phyloP scores from a whole-genome alignment of 441 rosid genomes.

The Viola pubescens region DNA sequence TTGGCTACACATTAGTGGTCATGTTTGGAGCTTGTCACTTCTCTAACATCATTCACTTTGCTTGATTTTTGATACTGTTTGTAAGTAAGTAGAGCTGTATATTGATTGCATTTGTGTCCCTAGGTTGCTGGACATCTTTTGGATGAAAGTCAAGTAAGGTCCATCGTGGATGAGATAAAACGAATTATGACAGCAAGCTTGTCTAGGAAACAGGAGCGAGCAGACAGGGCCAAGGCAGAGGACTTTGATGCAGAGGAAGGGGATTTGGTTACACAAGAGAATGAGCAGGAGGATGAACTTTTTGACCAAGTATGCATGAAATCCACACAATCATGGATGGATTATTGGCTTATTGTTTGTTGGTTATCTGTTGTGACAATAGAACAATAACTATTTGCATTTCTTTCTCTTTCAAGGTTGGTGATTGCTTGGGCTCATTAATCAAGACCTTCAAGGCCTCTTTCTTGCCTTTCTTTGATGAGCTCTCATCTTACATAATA shows the following conservation, averaged over 20 bases:
- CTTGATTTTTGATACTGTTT: no score
- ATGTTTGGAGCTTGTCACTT: constrained; percentile 15
- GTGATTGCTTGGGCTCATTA: constrained; percentile 96
- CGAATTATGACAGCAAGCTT: constrained; percentile 94
- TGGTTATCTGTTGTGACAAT: constrained; percentile 2
- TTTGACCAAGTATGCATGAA: constrained; percentile 68
- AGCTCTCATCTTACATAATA: constrained; percentile 82
- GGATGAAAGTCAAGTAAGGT: constrained; percentile 82
- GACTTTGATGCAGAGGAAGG: constrained; percentile 98
- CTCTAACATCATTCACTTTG: constrained; percentile 2
- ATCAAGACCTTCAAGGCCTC: constrained; percentile 87
- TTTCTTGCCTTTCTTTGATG: constrained; percentile 92
- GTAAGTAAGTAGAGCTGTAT: no score
- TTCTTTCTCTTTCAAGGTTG: constrained; percentile 50
- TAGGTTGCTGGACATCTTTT: constrained; percentile 80
- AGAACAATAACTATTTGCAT: no score
- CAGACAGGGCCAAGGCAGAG: constrained; percentile 91
- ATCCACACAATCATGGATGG: no score
- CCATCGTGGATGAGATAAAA: constrained; percentile 88
- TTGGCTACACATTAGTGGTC: no score
- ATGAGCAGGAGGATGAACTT: constrained; percentile 99
- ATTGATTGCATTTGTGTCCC: no score
- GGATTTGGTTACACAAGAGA: constrained; percentile 93
- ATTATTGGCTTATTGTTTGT: background rate
- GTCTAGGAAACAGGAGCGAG: constrained; percentile 85